phyloP scores from a whole-genome alignment of 495 filamentous ascomycete genomes.

The Amphirosellinia nigrospora region DNA sequence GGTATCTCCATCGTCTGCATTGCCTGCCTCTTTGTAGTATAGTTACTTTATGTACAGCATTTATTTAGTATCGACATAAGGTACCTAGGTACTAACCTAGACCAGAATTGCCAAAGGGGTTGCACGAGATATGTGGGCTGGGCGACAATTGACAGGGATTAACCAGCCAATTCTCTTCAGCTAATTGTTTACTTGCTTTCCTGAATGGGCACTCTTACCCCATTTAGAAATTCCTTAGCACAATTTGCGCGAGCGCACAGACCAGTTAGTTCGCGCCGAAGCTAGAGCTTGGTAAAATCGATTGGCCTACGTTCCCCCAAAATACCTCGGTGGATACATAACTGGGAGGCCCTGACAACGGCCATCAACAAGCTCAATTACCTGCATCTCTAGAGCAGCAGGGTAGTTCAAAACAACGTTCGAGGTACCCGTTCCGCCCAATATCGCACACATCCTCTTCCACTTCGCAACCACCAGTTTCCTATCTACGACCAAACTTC shows the following conservation, averaged over 20 bases:
- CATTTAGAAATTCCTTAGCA: not conserved
- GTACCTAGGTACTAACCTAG: not conserved
- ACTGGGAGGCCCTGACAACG: conserved; percentile 17
- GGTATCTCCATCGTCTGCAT: not conserved
- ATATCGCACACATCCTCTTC: not conserved
- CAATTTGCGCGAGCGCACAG: not conserved
- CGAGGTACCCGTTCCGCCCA: not conserved
- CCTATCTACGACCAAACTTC: not conserved
- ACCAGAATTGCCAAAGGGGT: conserved; percentile 4
- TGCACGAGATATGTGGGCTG: conserved; percentile 8
- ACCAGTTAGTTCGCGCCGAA: conserved; percentile 3
- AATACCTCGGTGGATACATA: conserved; percentile 1
- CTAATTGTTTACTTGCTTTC: conserved; percentile 20
- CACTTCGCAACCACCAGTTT: not conserved
- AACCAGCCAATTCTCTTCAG: not conserved
- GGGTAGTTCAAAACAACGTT: conserved; percentile 5
- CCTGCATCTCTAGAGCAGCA: not conserved
- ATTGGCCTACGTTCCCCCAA: not conserved
- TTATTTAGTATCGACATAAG: too few relatives aligned
- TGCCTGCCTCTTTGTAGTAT: too few relatives aligned
- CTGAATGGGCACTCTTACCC: conserved; percentile 13
- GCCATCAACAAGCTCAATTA: conserved; percentile 13
- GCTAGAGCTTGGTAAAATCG: not conserved
- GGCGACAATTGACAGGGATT: not conserved
- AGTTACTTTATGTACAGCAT: too few relatives aligned